Conservation (phyloP, 2,329 filamentous ascomycete genomes). For the Cryoendolithus antarcticus region DNA sequence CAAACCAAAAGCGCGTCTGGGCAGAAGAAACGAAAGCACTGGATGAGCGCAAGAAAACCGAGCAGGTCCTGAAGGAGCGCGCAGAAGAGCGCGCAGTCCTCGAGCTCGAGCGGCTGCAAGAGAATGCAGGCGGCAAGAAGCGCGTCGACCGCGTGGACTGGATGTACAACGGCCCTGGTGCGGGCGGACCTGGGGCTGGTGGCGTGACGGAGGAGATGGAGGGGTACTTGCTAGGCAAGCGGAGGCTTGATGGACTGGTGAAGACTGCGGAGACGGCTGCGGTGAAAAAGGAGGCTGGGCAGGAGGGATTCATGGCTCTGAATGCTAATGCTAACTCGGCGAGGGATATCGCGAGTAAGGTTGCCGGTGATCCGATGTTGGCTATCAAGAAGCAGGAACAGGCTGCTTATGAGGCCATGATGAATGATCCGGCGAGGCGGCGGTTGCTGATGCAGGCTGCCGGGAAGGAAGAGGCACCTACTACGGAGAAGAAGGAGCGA, state of each 20-base stretch:
- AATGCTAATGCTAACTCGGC: conserved; percentile 52
- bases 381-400: conserved; percentile 83
- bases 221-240: conserved; percentile 82
- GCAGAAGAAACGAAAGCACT: conserved; percentile 85
- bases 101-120: conserved; percentile 80
- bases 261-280: conserved; percentile 72
- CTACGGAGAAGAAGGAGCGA: conserved; percentile 14
- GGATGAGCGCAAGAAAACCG: conserved; percentile 86
- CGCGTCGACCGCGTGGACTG: conserved; percentile 79
- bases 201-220: conserved; percentile 70
- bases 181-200: conserved; percentile 58
- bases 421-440: conserved; percentile 60
- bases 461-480: conserved; percentile 17
- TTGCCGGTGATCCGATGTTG: conserved; percentile 79
- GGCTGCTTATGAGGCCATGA: conserved; percentile 46
- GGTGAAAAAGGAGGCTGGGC: conserved; percentile 52
- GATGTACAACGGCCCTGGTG: conserved; percentile 89
- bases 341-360: conserved; percentile 72
- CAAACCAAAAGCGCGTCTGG: conserved; percentile 85
- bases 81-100: conserved; percentile 88
- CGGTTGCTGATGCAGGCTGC: conserved; percentile 49
- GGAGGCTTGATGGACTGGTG: conserved; percentile 76
- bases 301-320: conserved; percentile 45
- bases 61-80: conserved; percentile 82
- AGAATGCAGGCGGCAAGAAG: conserved; percentile 73